Conservation (phyloP, 1,284 basidiomycete genomes). For the Ceratobasidium sp. region DNA sequence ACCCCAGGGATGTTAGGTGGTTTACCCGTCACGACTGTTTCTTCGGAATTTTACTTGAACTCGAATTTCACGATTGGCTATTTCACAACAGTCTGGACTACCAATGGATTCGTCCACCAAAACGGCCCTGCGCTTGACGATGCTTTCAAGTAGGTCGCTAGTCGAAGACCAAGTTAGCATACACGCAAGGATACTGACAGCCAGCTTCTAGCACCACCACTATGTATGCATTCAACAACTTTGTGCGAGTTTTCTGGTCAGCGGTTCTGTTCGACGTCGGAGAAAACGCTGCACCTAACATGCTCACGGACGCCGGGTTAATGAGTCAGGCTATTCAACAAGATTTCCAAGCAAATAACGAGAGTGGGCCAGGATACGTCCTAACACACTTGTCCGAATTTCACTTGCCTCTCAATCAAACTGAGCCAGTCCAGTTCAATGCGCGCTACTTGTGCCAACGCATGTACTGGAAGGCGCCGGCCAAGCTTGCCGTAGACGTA, state of each 20-base stretch:
- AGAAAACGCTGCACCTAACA: not conserved
- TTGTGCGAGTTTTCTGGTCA: not conserved
- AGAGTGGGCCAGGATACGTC: not conserved
- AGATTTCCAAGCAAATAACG: not conserved
- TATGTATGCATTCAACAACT: not conserved
- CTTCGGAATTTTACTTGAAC: too few relatives aligned
- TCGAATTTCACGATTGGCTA: too few relatives aligned
- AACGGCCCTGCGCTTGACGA: too few relatives aligned
- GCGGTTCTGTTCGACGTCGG: not conserved
- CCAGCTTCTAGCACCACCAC: too few relatives aligned
- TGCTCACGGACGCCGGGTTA: not conserved
- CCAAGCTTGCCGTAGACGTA: not conserved
- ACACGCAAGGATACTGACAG: too few relatives aligned
- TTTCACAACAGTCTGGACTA: too few relatives aligned
- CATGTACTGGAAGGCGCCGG: not conserved
- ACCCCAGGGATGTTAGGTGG: too few relatives aligned
- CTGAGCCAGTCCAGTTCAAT: not conserved
- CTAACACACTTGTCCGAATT: not conserved
- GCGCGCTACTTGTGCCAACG: not conserved
- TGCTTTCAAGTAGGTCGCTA: too few relatives aligned
- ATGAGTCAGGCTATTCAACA: not conserved
- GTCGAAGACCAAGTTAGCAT: too few relatives aligned
- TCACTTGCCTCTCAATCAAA: not conserved
- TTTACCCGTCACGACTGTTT: too few relatives aligned
- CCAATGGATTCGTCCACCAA: too few relatives aligned